Percentiles rank a stretch among this genome's conserved stretches.
These are phyloP conservation scores for Jatropha podagrica DNA, from an alignment of 441 rosid genomes.

Conservation along the genomic window DNA sequence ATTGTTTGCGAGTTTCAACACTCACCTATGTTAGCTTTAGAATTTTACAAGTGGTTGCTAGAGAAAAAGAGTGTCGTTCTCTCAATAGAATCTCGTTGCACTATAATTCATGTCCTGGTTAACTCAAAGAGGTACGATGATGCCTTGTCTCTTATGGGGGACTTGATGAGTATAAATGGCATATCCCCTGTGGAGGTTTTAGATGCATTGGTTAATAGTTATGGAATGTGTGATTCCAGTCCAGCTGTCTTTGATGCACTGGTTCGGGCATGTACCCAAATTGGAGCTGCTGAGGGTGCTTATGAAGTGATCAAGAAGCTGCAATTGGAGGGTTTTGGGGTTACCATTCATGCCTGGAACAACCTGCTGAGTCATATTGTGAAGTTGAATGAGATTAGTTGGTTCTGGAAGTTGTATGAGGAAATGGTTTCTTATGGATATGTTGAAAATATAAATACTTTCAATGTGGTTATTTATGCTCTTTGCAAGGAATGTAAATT, in stretches of 20 bases:
- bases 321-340: conserved; percentile 60
- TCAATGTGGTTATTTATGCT: conserved; percentile 58
- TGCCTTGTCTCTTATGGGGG: conserved; percentile 43
- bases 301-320: conserved; percentile 49
- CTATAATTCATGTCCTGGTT: conserved; percentile 53
- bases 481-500: conserved; percentile 49
- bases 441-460: conserved; percentile 58
- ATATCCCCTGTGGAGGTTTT: conserved; percentile 46
- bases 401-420: conserved; percentile 44
- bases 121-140: conserved; percentile 48
- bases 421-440: conserved; percentile 61
- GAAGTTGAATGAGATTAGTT: conserved; percentile 45
- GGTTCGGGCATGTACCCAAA: conserved; percentile 59
- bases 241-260: conserved; percentile 78
- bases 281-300: conserved; percentile 51
- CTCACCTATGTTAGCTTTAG: conserved; percentile 57
- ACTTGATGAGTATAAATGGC: conserved; percentile 39
- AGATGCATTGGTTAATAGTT: conserved; percentile 46
- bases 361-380: conserved; percentile 65
- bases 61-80: conserved; percentile 26
- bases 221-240: conserved; percentile 49
- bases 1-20: conserved; percentile 49
- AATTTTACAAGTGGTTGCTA: conserved; percentile 54
- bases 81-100: conserved; percentile 44
- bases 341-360: conserved; percentile 69